Conservation (phyloP, 2,329 filamentous ascomycete species). For the Monosporascus sp. region DNA sequence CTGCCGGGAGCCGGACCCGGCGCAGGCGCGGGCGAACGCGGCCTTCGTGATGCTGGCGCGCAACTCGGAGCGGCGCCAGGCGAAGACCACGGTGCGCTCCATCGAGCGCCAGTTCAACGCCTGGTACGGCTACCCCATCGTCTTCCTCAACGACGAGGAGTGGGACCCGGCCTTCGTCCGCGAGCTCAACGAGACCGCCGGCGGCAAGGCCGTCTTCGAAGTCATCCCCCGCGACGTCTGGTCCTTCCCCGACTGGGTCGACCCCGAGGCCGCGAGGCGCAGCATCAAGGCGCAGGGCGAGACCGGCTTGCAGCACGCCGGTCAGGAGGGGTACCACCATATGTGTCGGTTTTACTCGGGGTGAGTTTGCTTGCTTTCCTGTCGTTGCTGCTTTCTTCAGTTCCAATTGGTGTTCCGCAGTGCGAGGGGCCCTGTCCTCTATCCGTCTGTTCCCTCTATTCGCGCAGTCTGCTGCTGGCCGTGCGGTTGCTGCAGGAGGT, state of each 20-base stretch:
- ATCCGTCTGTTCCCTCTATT: no score
- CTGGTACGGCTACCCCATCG: conserved; percentile 40
- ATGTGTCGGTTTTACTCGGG: conserved; percentile 40
- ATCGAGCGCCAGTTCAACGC: conserved; percentile 40
- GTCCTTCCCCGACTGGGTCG: conserved; percentile 33
- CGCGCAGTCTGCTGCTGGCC: no score
- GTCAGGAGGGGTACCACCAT: conserved; percentile 35
- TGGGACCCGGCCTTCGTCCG: conserved; percentile 34
- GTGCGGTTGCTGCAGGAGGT: no score
- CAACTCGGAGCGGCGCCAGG: conserved; percentile 35
- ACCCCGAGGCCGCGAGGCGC: conserved; percentile 23
- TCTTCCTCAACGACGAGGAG: conserved; percentile 41
- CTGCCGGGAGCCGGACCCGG: conserved; percentile 33
- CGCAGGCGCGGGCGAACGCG: conserved; percentile 35
- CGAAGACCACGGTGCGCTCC: conserved; percentile 32
- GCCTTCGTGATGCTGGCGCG: conserved; percentile 41
- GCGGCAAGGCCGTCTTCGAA: conserved; percentile 35
- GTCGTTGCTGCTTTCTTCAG: neutral
- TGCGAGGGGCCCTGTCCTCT: neutral
- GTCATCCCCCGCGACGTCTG: conserved; percentile 34
- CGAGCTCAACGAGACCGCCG: conserved; percentile 29
- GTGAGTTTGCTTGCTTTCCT: conserved; percentile 22
- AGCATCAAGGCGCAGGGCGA: conserved; percentile 29
- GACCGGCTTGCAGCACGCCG: conserved; percentile 31
- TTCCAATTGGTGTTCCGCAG: neutral